Evolutionary conservation across 2,329 filamentous ascomycete species (phyloP).

Genomic region (Atkinsonella texensis): DNA sequence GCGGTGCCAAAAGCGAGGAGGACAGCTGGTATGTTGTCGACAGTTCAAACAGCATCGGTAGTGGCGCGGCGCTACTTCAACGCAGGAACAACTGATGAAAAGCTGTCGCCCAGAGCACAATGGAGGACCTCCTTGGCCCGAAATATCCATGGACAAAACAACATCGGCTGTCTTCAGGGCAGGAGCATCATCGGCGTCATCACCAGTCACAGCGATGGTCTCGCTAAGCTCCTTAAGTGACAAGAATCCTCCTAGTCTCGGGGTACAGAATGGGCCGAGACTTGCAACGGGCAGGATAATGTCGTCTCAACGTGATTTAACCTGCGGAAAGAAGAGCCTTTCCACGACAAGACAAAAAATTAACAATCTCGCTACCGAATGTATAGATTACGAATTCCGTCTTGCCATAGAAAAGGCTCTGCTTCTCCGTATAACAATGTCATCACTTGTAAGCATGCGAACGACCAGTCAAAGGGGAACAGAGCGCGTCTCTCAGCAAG

Average conservation of each 20-base stretch:
- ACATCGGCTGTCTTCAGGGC: slow-evolving; percentile 55
- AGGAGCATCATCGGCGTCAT: slow-evolving; percentile 55
- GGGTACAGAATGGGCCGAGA: slow-evolving; percentile 47
- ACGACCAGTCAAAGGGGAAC: slow-evolving; percentile 45
- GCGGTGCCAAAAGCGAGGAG: slow-evolving; percentile 53
- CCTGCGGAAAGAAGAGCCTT: slow-evolving; percentile 48
- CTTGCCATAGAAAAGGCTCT: too few relatives aligned
- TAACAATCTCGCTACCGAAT: slow-evolving; percentile 41
- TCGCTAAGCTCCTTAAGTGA: slow-evolving; percentile 44
- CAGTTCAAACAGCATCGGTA: slow-evolving; percentile 57
- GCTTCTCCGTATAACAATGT: slow-evolving; percentile 47
- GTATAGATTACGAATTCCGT: slow-evolving; percentile 53
- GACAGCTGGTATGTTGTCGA: slow-evolving; percentile 58
- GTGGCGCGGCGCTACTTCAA: slow-evolving; percentile 58
- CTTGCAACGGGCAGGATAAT: slow-evolving; percentile 35
- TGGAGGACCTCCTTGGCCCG: slow-evolving; percentile 58
- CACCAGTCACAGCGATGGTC: slow-evolving; percentile 52
- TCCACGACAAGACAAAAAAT: too few relatives aligned
- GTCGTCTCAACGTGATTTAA: slow-evolving; percentile 41
- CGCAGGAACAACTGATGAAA: slow-evolving; percentile 52
- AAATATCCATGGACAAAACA: slow-evolving; percentile 57
- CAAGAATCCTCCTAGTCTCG: slow-evolving; percentile 46
- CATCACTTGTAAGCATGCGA: slow-evolving; percentile 44
- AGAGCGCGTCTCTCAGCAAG: slow-evolving; percentile 31
- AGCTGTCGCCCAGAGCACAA: slow-evolving; percentile 58